phyloP scores from a whole-genome alignment of 2,329 filamentous ascomycete genomes.

The Penicillium sp. region DNA sequence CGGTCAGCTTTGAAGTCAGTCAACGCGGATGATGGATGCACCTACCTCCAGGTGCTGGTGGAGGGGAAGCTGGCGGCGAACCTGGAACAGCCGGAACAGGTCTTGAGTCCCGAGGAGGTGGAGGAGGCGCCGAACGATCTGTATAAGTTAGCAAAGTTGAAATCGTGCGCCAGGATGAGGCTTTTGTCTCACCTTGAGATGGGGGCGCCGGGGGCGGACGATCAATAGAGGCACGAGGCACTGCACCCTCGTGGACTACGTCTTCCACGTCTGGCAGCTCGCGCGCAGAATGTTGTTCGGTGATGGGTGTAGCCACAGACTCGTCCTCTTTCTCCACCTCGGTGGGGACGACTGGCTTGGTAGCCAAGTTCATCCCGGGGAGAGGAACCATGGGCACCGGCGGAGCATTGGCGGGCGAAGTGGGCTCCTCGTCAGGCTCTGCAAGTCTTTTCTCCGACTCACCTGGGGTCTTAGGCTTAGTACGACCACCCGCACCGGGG shows the following conservation, averaged over 20 bases:
- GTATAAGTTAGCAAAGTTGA: background rate
- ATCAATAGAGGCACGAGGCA: conserved; percentile 42
- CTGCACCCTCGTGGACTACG: conserved; percentile 34
- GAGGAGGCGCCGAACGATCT: conserved; percentile 50
- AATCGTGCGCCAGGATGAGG: background rate
- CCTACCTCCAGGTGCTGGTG: conserved; percentile 59
- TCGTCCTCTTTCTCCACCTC: conserved; percentile 55
- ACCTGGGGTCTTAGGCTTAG: conserved; percentile 47
- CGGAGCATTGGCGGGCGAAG: conserved; percentile 38
- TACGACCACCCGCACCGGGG: conserved; percentile 46
- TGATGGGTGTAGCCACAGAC: conserved; percentile 43
- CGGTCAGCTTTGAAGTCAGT: conserved; percentile 24
- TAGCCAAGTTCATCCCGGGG: conserved; percentile 65
- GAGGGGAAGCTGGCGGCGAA: conserved; percentile 38
- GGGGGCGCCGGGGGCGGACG: conserved; percentile 46
- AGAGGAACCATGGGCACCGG: conserved; percentile 62
- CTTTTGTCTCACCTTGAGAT: conserved; percentile 53
- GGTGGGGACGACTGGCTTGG: conserved; percentile 52
- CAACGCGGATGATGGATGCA: conserved; percentile 18
- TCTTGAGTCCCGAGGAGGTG: conserved; percentile 44
- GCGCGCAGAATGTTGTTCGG: conserved; percentile 45
- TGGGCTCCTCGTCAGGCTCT: conserved; percentile 37
- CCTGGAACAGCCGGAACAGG: conserved; percentile 41
- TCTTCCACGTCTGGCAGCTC: conserved; percentile 61
- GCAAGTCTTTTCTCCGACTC: conserved; percentile 38